Base-by-base conservation (phyloP, 2,329 filamentous ascomycete species). In the Zymoseptoria ardabiliae region DNA sequence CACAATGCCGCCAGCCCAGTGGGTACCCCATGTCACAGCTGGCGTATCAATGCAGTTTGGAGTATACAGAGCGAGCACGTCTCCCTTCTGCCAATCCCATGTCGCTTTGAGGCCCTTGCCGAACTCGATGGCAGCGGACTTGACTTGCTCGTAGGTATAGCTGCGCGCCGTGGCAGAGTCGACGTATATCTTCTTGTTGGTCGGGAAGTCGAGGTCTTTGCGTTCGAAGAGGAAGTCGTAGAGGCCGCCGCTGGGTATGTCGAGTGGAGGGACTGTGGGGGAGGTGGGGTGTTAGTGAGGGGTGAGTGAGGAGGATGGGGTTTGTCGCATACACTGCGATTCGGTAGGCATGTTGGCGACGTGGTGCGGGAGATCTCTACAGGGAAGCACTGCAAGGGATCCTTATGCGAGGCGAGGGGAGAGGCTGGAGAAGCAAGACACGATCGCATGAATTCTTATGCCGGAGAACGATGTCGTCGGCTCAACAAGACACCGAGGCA, bases 31-130 rank as follows among this genome's bases (percentile, higher is more conserved):
- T 73, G 85, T 90, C 53, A 91, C 75, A 2, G 87, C 79, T 0
- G 90, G 87, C 0, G 88, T 91, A 73, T 97, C 92, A 70, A 96
- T 88, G 73, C 82, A 86, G 72, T 97, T 97, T 20, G 91, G 89
- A 2, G 90, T 87, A 78, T 88, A 96, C 55, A 96, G 79, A 10
- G 82, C 88, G 20, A 97, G 80, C 2, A 94, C 89, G 70, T 96
- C 90, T 69, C 89, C 89, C 71, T 89, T 91, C 66, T 85, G 80
- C 87, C 91, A 96, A 51, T 85, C 81, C 82, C 86, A 93, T 20
- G 80, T 74, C 19, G 87, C 83, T 70, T 86, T 87, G 25, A 97
- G 80, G 0, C 90, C 92, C 63, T 86, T 85, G 55, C 90, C 92
- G 66, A 96, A 94, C n/a, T 85, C 82, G 49, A 85, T 75, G 1